Evolutionary conservation across 352 stramenopile species (phyloP), one percentile per base, ranked within the genome.

Genomic region (Globisporangium heterothallicum): DNA sequence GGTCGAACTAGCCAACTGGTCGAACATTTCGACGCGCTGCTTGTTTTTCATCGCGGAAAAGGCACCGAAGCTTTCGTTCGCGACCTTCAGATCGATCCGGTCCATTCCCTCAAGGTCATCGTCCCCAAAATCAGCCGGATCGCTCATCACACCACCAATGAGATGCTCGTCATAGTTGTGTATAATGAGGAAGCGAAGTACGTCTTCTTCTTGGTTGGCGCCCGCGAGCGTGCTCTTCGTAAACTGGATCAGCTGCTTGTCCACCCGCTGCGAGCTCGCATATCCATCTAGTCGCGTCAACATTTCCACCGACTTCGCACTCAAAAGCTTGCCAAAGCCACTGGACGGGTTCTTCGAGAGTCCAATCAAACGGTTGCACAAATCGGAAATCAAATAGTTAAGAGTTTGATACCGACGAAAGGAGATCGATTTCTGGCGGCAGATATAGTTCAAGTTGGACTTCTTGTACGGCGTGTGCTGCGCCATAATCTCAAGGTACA

Each of bases 151-250:
- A 18, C 72, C 72, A 25, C 61, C 66, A 21, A 92, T 86, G 7
- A 92, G 43, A 42, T 86, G 72, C 16, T 92, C 77, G 12, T 69
- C 64, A 26, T 84, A 92, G 57, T 90, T 92, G 43, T 90, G 79
- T n/a, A 89, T 55, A 2, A 88, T 54, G 13, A 93, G 60, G 27
- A 91, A 88, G 2, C 79, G 79, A 3, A 91, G 53, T 25, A 86
- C 60, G 9, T 77, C 61, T 18, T 71, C 48, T 42, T 72, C 63
- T 1, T 72, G 53, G 29, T 63, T 61, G 13, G 72, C 61, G 6
- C 53, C 43, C 4, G 30, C 49, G 6, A 85, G 48, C 10, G 62
- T 66, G 12, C 73, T 46, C 43, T 57, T 70, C 8, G 74, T 68
- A 50, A 86, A 91, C 18, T 61, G 42, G 2, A 86, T 40, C 21